Conservation (phyloP, 768 basidiomycete genomes). For the Termitomyces sp. region DNA sequence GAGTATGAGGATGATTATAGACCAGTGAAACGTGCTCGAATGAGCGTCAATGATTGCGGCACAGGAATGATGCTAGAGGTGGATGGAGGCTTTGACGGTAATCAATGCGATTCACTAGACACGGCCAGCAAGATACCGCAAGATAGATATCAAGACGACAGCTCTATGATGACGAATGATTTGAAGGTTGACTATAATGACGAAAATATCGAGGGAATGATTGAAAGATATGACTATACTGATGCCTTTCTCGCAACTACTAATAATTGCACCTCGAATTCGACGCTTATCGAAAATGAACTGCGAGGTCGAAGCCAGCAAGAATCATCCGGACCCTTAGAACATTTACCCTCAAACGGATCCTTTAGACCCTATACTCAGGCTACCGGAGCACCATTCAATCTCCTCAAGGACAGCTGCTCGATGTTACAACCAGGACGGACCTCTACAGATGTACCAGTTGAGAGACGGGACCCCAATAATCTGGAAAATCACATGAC, state of each 20-base stretch:
- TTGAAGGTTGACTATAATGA: neutral
- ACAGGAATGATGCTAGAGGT: slow-evolving; percentile 13
- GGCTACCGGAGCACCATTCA: neutral
- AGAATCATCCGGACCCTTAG: neutral
- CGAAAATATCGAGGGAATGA: neutral
- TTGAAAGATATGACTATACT: neutral
- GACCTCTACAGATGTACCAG: neutral
- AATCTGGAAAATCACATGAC: no score
- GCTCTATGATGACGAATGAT: neutral
- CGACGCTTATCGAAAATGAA: neutral
- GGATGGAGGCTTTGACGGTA: slow-evolving; percentile 4
- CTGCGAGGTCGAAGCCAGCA: no score
- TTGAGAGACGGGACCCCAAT: neutral
- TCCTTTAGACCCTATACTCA: neutral
- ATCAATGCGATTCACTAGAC: neutral
- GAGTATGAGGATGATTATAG: neutral
- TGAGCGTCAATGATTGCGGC: slow-evolving; percentile 20
- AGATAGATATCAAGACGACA: neutral
- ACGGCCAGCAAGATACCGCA: neutral
- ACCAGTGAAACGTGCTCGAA: slow-evolving; percentile 15
- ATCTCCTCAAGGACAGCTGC: neutral
- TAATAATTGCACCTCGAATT: neutral
- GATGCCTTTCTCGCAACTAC: neutral
- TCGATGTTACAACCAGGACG: neutral
- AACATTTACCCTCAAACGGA: neutral